Percentiles rank a stretch among this genome's conserved stretches.
Conservation (phyloP, 352 stramenopile genomes). For the Pythium apleroticum region DNA sequence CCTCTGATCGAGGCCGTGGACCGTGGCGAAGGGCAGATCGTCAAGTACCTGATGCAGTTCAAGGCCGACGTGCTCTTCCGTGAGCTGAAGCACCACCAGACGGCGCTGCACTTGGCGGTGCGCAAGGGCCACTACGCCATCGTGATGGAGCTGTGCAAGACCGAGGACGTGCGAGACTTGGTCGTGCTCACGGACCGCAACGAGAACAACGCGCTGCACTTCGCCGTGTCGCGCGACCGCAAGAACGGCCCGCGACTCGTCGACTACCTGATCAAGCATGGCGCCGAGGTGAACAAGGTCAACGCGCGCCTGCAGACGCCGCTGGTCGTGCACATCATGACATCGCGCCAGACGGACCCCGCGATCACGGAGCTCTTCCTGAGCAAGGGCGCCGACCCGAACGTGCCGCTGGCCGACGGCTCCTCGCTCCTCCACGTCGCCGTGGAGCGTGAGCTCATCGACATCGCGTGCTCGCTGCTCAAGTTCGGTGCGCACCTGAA, state of each 20-base stretch:
- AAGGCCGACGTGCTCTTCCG: constrained; percentile 86
- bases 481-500: constrained; percentile 73
- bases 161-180: constrained; percentile 56
- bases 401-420: constrained; percentile 74
- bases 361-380: constrained; percentile 79
- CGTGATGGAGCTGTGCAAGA: constrained; percentile 85
- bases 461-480: constrained; percentile 75
- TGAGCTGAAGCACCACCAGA: constrained; percentile 85
- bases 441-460: constrained; percentile 79
- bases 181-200: constrained; percentile 79
- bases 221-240: constrained; percentile 76
- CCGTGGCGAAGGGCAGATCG: constrained; percentile 64
- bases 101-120: constrained; percentile 76
- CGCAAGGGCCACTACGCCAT: constrained; percentile 85
- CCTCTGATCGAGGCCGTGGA: constrained; percentile 81
- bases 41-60: constrained; percentile 78
- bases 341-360: constrained; percentile 78
- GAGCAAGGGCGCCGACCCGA: constrained; percentile 57
- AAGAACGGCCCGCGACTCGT: constrained; percentile 82
- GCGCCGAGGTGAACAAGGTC: constrained; percentile 81
- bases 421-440: constrained; percentile 83
- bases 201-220: constrained; percentile 85
- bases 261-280: constrained; percentile 84
- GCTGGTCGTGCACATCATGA: constrained; percentile 85
- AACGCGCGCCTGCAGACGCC: constrained; percentile 79